A percentile compares a stretch with the other conserved stretches of the same genome.
Conservation (phyloP, 768 basidiomycete genomes). For the Pleurotus tuoliensis region DNA sequence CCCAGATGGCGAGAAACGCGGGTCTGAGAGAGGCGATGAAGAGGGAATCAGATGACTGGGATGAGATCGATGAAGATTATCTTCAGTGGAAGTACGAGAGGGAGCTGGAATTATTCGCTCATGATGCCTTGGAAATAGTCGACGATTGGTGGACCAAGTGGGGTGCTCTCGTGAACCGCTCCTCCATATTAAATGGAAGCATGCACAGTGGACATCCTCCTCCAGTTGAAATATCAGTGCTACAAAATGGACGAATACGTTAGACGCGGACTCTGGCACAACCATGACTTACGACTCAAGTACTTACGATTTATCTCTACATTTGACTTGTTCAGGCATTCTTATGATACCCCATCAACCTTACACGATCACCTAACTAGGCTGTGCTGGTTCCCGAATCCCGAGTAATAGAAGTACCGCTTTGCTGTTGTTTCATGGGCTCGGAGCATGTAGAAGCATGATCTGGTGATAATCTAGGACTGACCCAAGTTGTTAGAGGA, state of each 20-base stretch:
- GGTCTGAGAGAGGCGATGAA: slow-evolving; percentile 31
- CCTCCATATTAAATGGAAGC: background rate
- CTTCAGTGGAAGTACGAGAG: slow-evolving; percentile 49
- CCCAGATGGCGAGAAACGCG: slow-evolving; percentile 41
- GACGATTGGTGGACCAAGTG: slow-evolving; percentile 64
- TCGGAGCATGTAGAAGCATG: no score
- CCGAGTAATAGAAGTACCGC: no score
- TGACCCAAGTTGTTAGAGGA: no score
- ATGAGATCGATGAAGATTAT: slow-evolving; percentile 42
- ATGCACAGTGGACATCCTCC: background rate
- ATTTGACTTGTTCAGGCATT: no score
- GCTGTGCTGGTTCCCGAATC: no score
- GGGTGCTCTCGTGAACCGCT: slow-evolving; percentile 25
- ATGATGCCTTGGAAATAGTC: slow-evolving; percentile 52
- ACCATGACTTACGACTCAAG: no score
- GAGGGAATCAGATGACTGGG: slow-evolving; percentile 22
- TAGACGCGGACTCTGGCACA: background rate
- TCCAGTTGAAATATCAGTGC: slow-evolving; percentile 2
- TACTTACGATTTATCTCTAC: no score
- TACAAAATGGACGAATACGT: background rate
- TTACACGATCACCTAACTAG: no score
- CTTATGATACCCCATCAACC: no score
- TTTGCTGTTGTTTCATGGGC: no score
- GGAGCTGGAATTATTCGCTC: slow-evolving; percentile 44
- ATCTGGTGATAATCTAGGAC: no score